These are phyloP conservation scores for Kockiozyma suomiensis DNA, from an alignment of 805 yeast genomes.

Conservation along the genomic window DNA sequence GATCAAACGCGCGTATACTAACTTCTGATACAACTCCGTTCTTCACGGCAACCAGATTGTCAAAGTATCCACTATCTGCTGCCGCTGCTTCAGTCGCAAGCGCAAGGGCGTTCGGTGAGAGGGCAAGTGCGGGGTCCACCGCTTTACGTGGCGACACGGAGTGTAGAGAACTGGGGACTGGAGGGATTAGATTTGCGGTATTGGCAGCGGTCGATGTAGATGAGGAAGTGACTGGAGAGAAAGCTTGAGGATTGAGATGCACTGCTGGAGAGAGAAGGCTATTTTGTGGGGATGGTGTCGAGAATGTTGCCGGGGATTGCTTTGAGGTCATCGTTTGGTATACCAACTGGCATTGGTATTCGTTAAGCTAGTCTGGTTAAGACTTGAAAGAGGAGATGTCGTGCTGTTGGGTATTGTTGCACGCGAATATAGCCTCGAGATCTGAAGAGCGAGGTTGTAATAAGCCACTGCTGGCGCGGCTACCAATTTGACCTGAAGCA, in stretches of 20 bases:
- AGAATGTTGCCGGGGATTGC: constrained; percentile 19
- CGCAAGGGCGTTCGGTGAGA: neutral
- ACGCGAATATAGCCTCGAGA: no score
- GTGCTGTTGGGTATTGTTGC: no score
- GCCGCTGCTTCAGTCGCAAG: neutral
- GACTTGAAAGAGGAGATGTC: no score
- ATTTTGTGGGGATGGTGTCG: constrained; percentile 22
- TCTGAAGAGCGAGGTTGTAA: no score
- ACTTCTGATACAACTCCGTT: constrained; percentile 40
- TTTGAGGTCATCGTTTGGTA: neutral
- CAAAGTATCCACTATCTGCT: constrained; percentile 22
- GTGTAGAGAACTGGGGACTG: neutral
- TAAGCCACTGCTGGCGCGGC: neutral
- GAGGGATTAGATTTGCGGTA: neutral
- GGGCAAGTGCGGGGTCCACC: neutral
- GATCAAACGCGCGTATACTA: constrained; percentile 54
- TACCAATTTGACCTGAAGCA: no score
- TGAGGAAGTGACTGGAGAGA: neutral
- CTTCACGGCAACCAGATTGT: constrained; percentile 26
- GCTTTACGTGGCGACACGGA: neutral
- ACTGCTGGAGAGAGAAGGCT: constrained; percentile 19
- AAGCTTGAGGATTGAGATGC: constrained; percentile 1
- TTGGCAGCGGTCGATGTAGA: constrained; percentile 7
- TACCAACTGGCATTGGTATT: no score
- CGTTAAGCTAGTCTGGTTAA: no score